phyloP scores from a whole-genome alignment of 164 flowering plant species.

The Stephania yunnanensis region DNA sequence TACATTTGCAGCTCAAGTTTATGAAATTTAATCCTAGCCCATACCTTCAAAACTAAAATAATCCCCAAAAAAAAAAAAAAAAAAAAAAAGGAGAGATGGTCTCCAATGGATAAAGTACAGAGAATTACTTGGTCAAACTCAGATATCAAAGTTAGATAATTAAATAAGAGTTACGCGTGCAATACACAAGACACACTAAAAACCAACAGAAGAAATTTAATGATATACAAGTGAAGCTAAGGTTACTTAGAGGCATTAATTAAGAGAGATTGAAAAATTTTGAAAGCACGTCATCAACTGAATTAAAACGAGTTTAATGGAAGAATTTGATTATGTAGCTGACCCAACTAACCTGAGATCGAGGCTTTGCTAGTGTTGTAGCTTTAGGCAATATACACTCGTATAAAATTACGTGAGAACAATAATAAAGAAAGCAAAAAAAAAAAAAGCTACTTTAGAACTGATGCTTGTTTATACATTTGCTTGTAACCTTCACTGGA shows the following conservation, averaged over 20 bases:
- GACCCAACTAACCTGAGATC: no score
- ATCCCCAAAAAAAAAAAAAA: not conserved
- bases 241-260: no score
- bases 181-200: no score
- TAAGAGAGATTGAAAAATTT: no score
- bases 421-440: not conserved
- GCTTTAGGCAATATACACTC: not conserved
- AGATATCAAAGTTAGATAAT: not conserved
- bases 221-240: no score
- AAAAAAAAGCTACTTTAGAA: slow-evolving; percentile 9
- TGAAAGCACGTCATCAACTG: no score
- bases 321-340: no score
- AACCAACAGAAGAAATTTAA: no score
- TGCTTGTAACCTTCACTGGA: slow-evolving; percentile 30
- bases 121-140: not conserved
- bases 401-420: not conserved
- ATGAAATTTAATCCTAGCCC: slow-evolving; percentile 19
- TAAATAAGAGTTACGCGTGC: no score
- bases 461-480: slow-evolving; percentile 4
- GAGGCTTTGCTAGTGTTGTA: no score
- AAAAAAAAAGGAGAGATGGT: slow-evolving; percentile 3
- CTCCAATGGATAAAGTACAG: not conserved
- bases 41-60: slow-evolving; percentile 24
- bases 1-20: slow-evolving; percentile 8
- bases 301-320: no score